phyloP scores from a whole-genome alignment of 2,329 filamentous ascomycete species.

The Pseudogymnoascus sp. region DNA sequence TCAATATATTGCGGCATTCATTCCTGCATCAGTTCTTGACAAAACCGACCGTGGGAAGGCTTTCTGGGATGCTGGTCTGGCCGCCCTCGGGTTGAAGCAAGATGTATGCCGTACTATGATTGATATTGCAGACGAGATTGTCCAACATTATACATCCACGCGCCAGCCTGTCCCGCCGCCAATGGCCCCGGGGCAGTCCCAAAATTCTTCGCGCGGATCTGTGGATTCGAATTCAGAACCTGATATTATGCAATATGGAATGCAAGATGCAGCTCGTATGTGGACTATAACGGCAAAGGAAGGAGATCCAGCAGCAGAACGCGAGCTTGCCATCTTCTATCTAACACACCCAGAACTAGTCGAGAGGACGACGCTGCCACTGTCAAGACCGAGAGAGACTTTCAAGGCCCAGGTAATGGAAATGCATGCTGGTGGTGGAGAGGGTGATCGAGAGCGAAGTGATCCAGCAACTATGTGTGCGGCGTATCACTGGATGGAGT shows the following conservation, averaged over 20 bases:
- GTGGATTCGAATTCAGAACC: slow-evolving; percentile 17
- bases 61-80: slow-evolving; percentile 75
- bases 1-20: slow-evolving; percentile 64
- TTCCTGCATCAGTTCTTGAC: slow-evolving; percentile 52
- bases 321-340: slow-evolving; percentile 89
- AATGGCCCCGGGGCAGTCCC: neutral
- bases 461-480: slow-evolving; percentile 88
- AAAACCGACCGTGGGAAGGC: slow-evolving; percentile 62
- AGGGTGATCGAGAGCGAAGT: slow-evolving; percentile 55
- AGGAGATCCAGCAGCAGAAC: slow-evolving; percentile 78
- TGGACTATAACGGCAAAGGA: slow-evolving; percentile 92
- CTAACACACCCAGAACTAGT: slow-evolving; percentile 85
- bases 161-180: slow-evolving; percentile 35
- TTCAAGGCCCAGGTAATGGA: slow-evolving; percentile 86
- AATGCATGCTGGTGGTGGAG: slow-evolving; percentile 45
- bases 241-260: slow-evolving; percentile 52
- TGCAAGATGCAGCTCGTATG: slow-evolving; percentile 79
- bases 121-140: slow-evolving; percentile 61
- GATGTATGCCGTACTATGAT: slow-evolving; percentile 69
- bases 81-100: slow-evolving; percentile 81
- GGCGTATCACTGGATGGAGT: slow-evolving; percentile 95
- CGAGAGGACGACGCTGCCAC: slow-evolving; percentile 68
- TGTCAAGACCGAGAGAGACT: slow-evolving; percentile 77
- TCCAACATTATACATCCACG: slow-evolving; percentile 58
- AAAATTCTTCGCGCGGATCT: neutral